Conservation (phyloP, 1,139 yeast genomes). For the Blastobotrys ciferrii region DNA sequence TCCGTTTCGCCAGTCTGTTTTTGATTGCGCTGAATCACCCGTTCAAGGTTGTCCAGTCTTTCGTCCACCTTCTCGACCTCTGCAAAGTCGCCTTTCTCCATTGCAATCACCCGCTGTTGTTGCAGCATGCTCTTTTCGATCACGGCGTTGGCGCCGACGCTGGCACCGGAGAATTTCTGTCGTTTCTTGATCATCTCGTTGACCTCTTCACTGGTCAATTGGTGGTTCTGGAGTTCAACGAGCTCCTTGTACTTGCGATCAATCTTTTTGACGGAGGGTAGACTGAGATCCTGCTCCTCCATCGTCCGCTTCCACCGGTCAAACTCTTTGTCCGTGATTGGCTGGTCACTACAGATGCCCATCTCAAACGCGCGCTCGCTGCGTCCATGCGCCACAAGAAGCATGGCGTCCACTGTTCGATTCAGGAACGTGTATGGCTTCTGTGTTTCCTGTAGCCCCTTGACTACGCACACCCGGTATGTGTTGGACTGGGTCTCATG, state of each 20-base stretch:
- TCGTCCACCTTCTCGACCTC: constrained; percentile 54
- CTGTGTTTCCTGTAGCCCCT: constrained; percentile 59
- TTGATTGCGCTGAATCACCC: constrained; percentile 26
- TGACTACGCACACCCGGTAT: constrained; percentile 82
- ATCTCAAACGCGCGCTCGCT: constrained; percentile 73
- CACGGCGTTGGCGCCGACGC: constrained; percentile 74
- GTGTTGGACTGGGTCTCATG: constrained; percentile 60
- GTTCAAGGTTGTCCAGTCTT: constrained; percentile 46
- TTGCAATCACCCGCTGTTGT: constrained; percentile 75
- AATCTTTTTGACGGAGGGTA: constrained; percentile 68
- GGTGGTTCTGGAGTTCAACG: constrained; percentile 57
- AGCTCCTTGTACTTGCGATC: constrained; percentile 64
- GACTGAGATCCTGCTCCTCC: constrained; percentile 52
- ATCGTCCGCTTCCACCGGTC: constrained; percentile 64
- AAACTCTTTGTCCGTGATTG: constrained; percentile 68
- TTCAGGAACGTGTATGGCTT: constrained; percentile 53
- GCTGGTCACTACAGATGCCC: constrained; percentile 74
- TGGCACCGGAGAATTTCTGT: constrained; percentile 54
- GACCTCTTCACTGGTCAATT: constrained; percentile 72
- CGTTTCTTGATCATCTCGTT: constrained; percentile 77
- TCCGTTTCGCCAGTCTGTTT: constrained; percentile 17
- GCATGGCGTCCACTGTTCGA: constrained; percentile 39
- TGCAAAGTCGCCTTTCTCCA: constrained; percentile 56
- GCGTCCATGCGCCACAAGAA: constrained; percentile 62
- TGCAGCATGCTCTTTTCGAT: constrained; percentile 68